Base-by-base conservation (phyloP, 192 early-diverging fungal genomes). In the Funneliformis mosseae region DNA sequence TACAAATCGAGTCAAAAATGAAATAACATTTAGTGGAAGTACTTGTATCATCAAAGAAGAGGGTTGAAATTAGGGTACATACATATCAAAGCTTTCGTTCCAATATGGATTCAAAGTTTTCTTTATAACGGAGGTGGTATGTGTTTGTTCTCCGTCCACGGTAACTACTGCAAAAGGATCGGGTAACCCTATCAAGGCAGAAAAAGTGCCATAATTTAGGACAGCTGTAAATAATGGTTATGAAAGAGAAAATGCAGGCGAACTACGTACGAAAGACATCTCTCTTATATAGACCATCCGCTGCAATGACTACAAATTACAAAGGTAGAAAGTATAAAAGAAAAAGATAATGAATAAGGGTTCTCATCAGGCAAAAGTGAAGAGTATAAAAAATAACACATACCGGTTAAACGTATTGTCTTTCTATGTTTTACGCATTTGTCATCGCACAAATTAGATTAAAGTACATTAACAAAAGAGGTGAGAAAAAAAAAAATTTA, bases 111-210 rank as follows among this genome's bases (percentile, higher is more conserved):
- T 97, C 50, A 98, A 85, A 10, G 95, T 97, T 78, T 91, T 93
- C 84, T 95, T 96, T 78, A 93, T 90, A 33, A 92, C 92, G 46
- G 91, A 89, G 16, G 96, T 97, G 25, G 95, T 96, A 69, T 97
- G 94, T 11, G 96, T 97, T 86, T 99, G 97, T 79, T 96, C 96
- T 12, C 96, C 95, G 85, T 99, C 95, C 28, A 99, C 95, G 0
- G 95, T 97, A 14, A 99, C 88, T 18, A 99, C 94, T 11, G 95
- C 98, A 88, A 99, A 97, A 27, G 98, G 97, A 85, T 99, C 96
- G 14, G 98, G 98, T 68, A 95, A 85, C 11, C 93, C 91, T 92
- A 81, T 33, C 42, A 79, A 71, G 21, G 71, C 14, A 50, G 8
- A 33, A 67, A 79, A 18, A 23, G 48, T 7, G 9, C 8, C 23